A percentile compares a stretch with the other conserved stretches of the same genome.
Conservation (phyloP, 192 early-diverging fungal species). For the Chytriomyces sp. region DNA sequence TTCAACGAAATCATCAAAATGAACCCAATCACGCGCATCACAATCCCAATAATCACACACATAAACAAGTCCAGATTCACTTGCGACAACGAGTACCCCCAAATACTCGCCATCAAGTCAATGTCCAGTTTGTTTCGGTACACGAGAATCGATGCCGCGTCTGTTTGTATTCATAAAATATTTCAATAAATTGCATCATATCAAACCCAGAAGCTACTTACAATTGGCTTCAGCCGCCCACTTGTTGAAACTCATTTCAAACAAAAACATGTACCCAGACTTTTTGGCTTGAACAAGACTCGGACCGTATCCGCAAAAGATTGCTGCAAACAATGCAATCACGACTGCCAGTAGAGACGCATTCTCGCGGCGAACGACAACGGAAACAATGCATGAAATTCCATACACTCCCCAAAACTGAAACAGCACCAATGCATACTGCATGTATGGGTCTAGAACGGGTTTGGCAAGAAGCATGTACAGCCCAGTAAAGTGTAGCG, state of each 20-base stretch:
- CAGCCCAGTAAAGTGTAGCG: conserved; percentile 51
- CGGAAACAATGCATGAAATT: conserved; percentile 47
- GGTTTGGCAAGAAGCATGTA: conserved; percentile 48
- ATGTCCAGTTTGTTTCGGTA: conserved; percentile 42
- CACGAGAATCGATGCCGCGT: conserved; percentile 25
- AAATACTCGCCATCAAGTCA: conserved; percentile 34
- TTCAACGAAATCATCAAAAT: conserved; percentile 46
- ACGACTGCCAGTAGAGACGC: conserved; percentile 47
- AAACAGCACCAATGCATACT: conserved; percentile 47
- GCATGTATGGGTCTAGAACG: conserved; percentile 29
- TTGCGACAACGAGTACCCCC: conserved; percentile 50
- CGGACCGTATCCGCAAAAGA: conserved; percentile 59
- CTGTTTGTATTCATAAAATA: conserved; percentile 4
- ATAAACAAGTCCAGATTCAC: conserved; percentile 44
- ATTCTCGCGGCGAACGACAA: conserved; percentile 51
- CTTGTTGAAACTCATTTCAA: conserved; percentile 49
- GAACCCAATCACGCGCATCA: conserved; percentile 46
- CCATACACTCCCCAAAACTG: conserved; percentile 58
- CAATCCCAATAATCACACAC: conserved; percentile 48
- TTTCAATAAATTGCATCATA: background rate
- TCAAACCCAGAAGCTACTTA: conserved; percentile 21
- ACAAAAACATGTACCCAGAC: conserved; percentile 47
- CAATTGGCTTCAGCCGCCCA: conserved; percentile 54
- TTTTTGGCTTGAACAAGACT: conserved; percentile 41
- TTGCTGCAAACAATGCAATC: conserved; percentile 47